Conservation (phyloP, 805 yeast genomes). For the Wickerhamomyces queroliae region DNA sequence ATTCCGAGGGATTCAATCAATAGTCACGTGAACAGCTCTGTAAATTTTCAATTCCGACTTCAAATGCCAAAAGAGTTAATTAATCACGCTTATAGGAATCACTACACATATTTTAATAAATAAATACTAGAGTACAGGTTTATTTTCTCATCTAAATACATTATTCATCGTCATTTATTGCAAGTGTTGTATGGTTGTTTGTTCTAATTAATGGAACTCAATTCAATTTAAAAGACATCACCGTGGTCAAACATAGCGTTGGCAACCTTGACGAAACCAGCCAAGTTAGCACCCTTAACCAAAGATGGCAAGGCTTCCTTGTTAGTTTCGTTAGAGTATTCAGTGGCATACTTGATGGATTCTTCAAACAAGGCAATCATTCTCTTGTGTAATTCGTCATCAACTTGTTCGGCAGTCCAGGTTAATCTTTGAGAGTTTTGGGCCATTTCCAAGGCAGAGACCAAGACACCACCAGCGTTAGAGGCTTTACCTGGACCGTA, state of each 20-base stretch:
- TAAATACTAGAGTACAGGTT: neutral
- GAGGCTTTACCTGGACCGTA: constrained; percentile 99
- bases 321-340: constrained; percentile 66
- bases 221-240: constrained; percentile 42
- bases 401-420: constrained; percentile 94
- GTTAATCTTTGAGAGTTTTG: constrained; percentile 93
- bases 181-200: too few relatives aligned
- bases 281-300: constrained; percentile 98
- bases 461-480: constrained; percentile 99
- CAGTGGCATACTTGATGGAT: constrained; percentile 83
- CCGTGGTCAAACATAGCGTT: constrained; percentile 98
- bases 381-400: constrained; percentile 81
- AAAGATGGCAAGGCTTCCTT: constrained; percentile 80
- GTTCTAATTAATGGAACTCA: neutral
- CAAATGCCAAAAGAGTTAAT: too few relatives aligned
- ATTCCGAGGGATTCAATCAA: too few relatives aligned
- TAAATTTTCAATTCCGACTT: too few relatives aligned
- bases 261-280: constrained; percentile 98
- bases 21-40: too few relatives aligned
- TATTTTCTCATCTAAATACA: neutral
- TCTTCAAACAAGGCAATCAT: constrained; percentile 91
- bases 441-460: constrained; percentile 98
- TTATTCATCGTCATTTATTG: neutral
- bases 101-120: neutral
- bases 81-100: too few relatives aligned